A percentile compares a stretch with the other conserved stretches of the same genome.
phyloP scores from a whole-genome alignment of 225 moss, liverwort and hornwort genomes.

The Pleurozium schreberi region DNA sequence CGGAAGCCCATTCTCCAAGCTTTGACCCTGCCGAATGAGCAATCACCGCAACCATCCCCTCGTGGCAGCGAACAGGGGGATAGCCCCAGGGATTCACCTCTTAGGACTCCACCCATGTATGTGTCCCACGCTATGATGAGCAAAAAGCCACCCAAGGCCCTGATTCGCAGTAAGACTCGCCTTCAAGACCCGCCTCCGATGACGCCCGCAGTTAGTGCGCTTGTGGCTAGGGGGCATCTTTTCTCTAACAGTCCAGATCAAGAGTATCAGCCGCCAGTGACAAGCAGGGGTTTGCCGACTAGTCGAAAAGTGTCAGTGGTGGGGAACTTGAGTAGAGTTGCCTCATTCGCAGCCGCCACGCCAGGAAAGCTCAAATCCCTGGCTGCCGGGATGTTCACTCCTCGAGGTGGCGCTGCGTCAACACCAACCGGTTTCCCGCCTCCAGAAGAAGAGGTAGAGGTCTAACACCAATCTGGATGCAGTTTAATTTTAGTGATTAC shows the following conservation, averaged over 20 bases:
- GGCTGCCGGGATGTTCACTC: constrained; percentile 33
- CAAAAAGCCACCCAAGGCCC: constrained; percentile 53
- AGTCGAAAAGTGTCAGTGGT: constrained; percentile 31
- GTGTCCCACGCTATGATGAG: constrained; percentile 22
- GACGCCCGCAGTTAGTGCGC: constrained; percentile 72
- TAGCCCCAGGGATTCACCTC: constrained; percentile 3
- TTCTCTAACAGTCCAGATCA: constrained; percentile 15
- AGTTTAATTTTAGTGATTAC: neutral
- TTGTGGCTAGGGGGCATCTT: constrained; percentile 45
- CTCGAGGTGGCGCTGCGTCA: constrained; percentile 11
- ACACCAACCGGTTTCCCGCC: constrained; percentile 6
- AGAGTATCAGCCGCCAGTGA: constrained; percentile 15
- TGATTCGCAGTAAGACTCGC: constrained; percentile 67
- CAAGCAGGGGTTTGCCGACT: constrained; percentile 35
- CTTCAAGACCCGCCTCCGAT: constrained; percentile 92
- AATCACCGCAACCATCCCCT: constrained; percentile 40
- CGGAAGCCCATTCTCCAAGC: constrained; percentile 41
- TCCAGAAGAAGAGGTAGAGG: constrained; percentile 35
- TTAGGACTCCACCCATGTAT: constrained; percentile 5
- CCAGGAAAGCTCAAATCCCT: constrained; percentile 35
- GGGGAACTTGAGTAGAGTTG: constrained; percentile 32
- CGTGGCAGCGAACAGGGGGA: constrained; percentile 9
- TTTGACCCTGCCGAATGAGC: constrained; percentile 37
- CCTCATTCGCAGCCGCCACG: constrained; percentile 45
- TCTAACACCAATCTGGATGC: neutral